Evolutionary conservation across 1,284 basidiomycete species (phyloP).

Genomic region (Ustilago nuda): DNA sequence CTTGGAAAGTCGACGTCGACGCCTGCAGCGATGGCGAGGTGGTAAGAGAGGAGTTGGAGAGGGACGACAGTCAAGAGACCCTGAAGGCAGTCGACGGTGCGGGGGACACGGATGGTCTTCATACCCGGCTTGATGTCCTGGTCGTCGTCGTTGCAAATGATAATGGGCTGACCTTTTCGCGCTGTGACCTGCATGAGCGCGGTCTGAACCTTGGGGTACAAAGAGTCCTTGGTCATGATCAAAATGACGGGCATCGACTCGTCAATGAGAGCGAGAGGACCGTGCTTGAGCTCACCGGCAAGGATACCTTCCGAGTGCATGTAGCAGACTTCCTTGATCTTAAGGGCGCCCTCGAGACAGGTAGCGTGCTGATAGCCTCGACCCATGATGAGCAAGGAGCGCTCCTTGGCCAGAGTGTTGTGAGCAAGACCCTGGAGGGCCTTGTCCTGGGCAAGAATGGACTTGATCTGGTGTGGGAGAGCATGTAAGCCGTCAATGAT

Average conservation of each 20-base stretch:
- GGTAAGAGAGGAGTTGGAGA: slow-evolving; percentile 94
- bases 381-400: slow-evolving; percentile 95
- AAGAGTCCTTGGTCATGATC: slow-evolving; percentile 98
- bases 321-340: slow-evolving; percentile 94
- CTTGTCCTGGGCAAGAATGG: slow-evolving; percentile 84
- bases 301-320: slow-evolving; percentile 77
- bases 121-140: slow-evolving; percentile 78
- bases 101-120: slow-evolving; percentile 81
- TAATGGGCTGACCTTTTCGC: slow-evolving; percentile 91
- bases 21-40: slow-evolving; percentile 92
- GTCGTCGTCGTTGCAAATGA: slow-evolving; percentile 96
- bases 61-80: slow-evolving; percentile 97
- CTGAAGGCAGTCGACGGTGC: slow-evolving; percentile 94
- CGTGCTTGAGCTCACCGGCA: slow-evolving; percentile 98
- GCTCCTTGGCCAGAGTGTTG: slow-evolving; percentile 81
- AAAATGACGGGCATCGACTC: slow-evolving; percentile 88
- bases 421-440: slow-evolving; percentile 84
- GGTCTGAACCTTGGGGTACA: slow-evolving; percentile 97
- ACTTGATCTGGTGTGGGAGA: slow-evolving; percentile 89
- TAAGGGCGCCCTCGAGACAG: slow-evolving; percentile 96
- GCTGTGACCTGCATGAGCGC: slow-evolving; percentile 97
- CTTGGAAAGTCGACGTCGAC: slow-evolving; percentile 99
- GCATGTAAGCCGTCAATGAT: slow-evolving; percentile 95
- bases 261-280: slow-evolving; percentile 95
- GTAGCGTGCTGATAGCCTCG: slow-evolving; percentile 98